phyloP scores from a whole-genome alignment of 352 stramenopile species.

The Phytophthora fragariae region DNA sequence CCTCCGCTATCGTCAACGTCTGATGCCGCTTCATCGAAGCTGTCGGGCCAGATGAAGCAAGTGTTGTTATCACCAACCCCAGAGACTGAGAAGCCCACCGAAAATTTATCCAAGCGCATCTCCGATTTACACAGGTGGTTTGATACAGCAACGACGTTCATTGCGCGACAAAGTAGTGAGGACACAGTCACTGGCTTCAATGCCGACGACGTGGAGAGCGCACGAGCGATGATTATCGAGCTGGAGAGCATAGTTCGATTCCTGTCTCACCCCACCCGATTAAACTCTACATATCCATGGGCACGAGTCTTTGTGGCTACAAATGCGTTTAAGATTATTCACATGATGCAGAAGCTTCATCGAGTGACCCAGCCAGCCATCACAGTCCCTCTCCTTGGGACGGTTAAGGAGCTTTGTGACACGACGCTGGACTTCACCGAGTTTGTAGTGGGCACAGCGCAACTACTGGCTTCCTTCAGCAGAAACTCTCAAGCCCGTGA shows the following conservation, averaged over 20 bases:
- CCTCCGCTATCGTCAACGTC: too few species aligned
- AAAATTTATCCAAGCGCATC: too few species aligned
- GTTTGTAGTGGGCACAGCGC: slow-evolving; percentile 22
- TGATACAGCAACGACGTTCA: too few species aligned
- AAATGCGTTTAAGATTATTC: slow-evolving; percentile 19
- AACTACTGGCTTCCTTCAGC: slow-evolving; percentile 11
- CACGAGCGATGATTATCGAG: too few species aligned
- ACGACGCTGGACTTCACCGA: slow-evolving; percentile 14
- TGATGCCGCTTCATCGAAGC: too few species aligned
- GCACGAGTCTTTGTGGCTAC: not conserved
- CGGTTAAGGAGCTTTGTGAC: slow-evolving; percentile 17
- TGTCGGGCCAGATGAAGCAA: too few species aligned
- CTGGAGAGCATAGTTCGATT: not conserved
- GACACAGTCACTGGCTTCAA: too few species aligned
- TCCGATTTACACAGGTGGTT: too few species aligned
- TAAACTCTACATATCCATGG: not conserved
- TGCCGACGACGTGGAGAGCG: too few species aligned
- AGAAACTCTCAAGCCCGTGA: slow-evolving; percentile 20
- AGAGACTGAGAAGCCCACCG: too few species aligned
- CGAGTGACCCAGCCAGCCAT: slow-evolving; percentile 5
- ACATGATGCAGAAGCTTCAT: slow-evolving; percentile 39
- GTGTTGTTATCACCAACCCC: too few species aligned
- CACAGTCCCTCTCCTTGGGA: not conserved
- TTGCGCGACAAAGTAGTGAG: too few species aligned
- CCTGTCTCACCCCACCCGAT: not conserved